Evolutionary conservation across 2,329 filamentous ascomycete species (phyloP).

Genomic region (Hypocreales sp.): DNA sequence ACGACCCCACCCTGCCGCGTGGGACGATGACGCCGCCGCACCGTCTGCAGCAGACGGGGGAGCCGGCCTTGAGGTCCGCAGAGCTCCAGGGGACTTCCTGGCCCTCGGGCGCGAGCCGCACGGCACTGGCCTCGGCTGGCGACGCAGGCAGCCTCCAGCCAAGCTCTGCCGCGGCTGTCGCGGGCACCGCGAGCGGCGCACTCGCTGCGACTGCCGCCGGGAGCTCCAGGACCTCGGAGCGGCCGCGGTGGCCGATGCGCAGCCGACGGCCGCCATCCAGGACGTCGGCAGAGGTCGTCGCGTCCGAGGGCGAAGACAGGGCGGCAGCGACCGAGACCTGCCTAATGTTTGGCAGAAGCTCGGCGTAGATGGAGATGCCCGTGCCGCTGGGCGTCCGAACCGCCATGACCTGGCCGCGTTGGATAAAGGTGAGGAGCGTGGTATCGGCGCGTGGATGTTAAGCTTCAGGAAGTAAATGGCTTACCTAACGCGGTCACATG

Average conservation of each 20-base stretch:
- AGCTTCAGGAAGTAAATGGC: too few relatives aligned
- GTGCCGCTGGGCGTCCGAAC: constrained; percentile 1
- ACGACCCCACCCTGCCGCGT: constrained; percentile 30
- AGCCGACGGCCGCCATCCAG: constrained; percentile 28
- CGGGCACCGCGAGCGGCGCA: constrained; percentile 21
- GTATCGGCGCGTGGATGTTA: too few relatives aligned
- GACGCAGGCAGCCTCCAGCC: constrained; percentile 38
- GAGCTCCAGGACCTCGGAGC: constrained; percentile 19
- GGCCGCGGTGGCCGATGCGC: constrained; percentile 29
- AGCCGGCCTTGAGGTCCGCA: constrained; percentile 23
- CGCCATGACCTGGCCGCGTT: constrained; percentile 9
- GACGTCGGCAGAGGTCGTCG: constrained; percentile 27
- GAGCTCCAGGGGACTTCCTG: constrained; percentile 41
- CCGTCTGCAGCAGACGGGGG: constrained; percentile 25
- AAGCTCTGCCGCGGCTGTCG: constrained; percentile 17
- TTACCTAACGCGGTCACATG: too few relatives aligned
- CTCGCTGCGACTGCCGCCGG: constrained; percentile 23
- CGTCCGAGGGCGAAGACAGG: constrained; percentile 26
- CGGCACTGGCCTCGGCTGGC: constrained; percentile 7
- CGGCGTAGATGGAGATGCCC: constrained; percentile 39
- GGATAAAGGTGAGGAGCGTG: too few relatives aligned
- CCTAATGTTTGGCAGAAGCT: constrained; percentile 48
- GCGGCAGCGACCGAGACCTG: constrained; percentile 44
- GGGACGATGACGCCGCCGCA: constrained; percentile 23
- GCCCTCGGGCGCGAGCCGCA: constrained; percentile 16